phyloP scores from a whole-genome alignment of 2,329 filamentous ascomycete genomes.

The Zymoseptoria crescenta region DNA sequence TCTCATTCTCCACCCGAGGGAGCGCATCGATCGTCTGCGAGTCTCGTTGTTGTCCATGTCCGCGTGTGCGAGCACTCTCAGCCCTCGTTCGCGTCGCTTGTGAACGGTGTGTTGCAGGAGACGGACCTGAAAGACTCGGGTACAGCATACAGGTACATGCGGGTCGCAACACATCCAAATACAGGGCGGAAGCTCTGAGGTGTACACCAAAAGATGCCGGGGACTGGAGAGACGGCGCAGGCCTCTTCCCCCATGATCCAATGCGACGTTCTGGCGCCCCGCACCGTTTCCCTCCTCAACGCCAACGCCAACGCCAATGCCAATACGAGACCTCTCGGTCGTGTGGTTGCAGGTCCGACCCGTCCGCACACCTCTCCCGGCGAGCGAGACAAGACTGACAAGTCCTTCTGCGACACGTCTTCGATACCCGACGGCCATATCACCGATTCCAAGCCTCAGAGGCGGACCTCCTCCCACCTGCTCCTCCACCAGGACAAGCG shows the following conservation, averaged over 20 bases:
- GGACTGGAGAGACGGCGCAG: not conserved
- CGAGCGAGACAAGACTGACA: not conserved
- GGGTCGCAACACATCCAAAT: too few relatives aligned
- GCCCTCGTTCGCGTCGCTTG: not conserved
- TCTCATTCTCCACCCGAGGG: not conserved
- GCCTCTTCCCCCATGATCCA: too few relatives aligned
- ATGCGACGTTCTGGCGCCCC: too few relatives aligned
- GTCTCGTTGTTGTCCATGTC: not conserved
- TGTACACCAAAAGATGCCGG: not conserved
- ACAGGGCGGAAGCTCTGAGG: too few relatives aligned
- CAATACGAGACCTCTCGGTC: not conserved
- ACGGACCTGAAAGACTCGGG: too few relatives aligned
- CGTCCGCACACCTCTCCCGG: not conserved
- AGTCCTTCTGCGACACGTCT: not conserved
- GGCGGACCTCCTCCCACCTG: not conserved
- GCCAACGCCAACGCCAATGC: not conserved
- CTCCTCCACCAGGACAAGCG: slow-evolving; percentile 24
- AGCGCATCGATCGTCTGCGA: not conserved
- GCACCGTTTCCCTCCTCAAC: not conserved
- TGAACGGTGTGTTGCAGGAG: not conserved
- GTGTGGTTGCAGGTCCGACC: not conserved
- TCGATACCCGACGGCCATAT: not conserved
- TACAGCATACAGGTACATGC: too few relatives aligned
- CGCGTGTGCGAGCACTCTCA: not conserved
- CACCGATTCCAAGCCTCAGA: not conserved